Evolutionary conservation across 257 asterid genomes (phyloP), one percentile per base, ranked within the genome.

Genomic region (Ilex aquifolium): DNA sequence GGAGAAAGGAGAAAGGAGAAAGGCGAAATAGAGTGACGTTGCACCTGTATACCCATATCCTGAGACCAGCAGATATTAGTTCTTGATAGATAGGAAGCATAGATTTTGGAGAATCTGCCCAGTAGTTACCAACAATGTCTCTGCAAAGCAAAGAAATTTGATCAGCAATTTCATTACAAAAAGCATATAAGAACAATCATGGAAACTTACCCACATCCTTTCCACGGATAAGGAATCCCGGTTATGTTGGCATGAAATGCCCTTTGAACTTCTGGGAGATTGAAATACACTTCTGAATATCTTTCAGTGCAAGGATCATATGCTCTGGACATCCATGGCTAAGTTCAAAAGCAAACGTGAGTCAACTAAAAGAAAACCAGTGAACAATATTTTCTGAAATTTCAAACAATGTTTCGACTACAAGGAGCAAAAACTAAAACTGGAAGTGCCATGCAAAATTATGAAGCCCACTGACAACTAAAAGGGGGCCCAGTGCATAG

Each of bases 21-120:
- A 53, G 57, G 27, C 14, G 6, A 14, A 53, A 53, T 53, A 46
- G 46, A 11, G 8, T 32, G 30, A 51, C 9, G 53, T 44, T 69
- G 14, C 72, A 93, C 99, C 99, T 93, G 71, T 78, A 90, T 54
- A 93, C 99, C 99, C 99, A 93, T 63, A 90, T 86, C 80, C 90
- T 74, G 65, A 87, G 56, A 61, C 97, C 96, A 50, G 90, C 92
- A n/a, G 85, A 81, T 50, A 88, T 87, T 27, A 93, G 74, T 77
- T 90, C 95, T 67, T 85, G 78, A 77, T 93, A 93, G 64, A 90
- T 84, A 0, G 99, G 97, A 75, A 93, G 97, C 92, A 90, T 76
- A 68, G 99, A 87, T 12, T 75, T 62, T 60, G 99, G 99, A 66
- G 99, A 77, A 79, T 93, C 97, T 2, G 77, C 79, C 99, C 99